Evolutionary conservation across 208 protist genomes (phyloP).

Genomic region (Cochliopodium minus): DNA sequence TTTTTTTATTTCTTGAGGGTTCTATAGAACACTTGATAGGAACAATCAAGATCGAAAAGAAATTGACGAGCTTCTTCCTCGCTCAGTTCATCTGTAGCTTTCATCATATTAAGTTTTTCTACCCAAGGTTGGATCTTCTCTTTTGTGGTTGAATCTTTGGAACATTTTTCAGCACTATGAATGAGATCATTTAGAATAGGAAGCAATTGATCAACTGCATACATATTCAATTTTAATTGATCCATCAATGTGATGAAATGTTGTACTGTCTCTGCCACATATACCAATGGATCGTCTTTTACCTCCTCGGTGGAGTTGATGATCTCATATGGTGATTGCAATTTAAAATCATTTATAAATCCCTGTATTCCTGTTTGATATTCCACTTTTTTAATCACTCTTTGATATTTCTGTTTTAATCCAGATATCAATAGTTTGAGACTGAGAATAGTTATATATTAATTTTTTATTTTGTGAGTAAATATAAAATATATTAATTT

Average conservation of each 20-base stretch:
- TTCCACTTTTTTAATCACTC: too few species aligned
- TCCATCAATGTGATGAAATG: conserved; percentile 78
- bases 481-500: too few species aligned
- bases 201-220: conserved; percentile 64
- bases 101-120: conserved; percentile 54
- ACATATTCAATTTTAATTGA: conserved; percentile 59
- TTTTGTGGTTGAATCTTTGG: conserved; percentile 13
- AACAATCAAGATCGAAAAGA: conserved; percentile 62
- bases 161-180: conserved; percentile 24
- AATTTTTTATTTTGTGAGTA: too few species aligned
- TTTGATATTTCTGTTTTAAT: too few species aligned
- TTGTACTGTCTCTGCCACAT: conserved; percentile 60
- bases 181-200: conserved; percentile 64
- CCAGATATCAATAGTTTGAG: too few species aligned
- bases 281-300: too few species aligned
- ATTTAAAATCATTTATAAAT: too few species aligned
- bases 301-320: too few species aligned
- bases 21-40: conserved; percentile 49
- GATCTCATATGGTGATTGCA: too few species aligned
- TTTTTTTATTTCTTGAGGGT: too few species aligned
- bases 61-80: conserved; percentile 55
- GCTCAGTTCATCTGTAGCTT: conserved; percentile 60
- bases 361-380: too few species aligned
- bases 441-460: too few species aligned
- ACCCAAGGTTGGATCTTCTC: conserved; percentile 41